These are phyloP conservation scores for Trypanosoma avium DNA, from an alignment of 208 protist genomes.

Conservation along the genomic window DNA sequence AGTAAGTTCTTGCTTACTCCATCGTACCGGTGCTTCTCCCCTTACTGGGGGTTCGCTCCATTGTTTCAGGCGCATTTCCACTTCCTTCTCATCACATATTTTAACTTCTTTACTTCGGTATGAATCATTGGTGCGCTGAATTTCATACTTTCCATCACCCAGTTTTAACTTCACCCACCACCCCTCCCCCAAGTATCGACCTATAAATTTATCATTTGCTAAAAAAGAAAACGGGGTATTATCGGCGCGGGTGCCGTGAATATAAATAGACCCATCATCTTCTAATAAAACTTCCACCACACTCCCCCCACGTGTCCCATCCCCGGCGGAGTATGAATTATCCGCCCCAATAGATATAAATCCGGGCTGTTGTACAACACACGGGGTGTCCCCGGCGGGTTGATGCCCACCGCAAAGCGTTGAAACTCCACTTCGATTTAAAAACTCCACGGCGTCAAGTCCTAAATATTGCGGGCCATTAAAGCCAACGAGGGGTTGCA, in stretches of 20 bases:
- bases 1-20: slow-evolving; percentile 15
- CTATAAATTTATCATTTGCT: slow-evolving; percentile 31
- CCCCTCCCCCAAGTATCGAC: slow-evolving; percentile 49
- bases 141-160: slow-evolving; percentile 38
- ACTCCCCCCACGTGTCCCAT: slow-evolving; percentile 45
- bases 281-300: slow-evolving; percentile 68
- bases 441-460: slow-evolving; percentile 56
- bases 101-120: slow-evolving; percentile 47
- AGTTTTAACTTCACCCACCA: slow-evolving; percentile 73
- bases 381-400: slow-evolving; percentile 75
- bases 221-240: slow-evolving; percentile 47
- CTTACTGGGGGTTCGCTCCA: slow-evolving; percentile 29
- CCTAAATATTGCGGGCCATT: slow-evolving; percentile 54
- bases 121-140: slow-evolving; percentile 54
- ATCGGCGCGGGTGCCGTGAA: slow-evolving; percentile 51
- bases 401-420: slow-evolving; percentile 81
- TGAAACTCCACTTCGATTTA: slow-evolving; percentile 66
- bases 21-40: slow-evolving; percentile 30
- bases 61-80: slow-evolving; percentile 31
- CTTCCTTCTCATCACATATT: slow-evolving; percentile 25
- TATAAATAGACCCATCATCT: slow-evolving; percentile 26
- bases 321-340: slow-evolving; percentile 79
- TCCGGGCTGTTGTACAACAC: slow-evolving; percentile 68
- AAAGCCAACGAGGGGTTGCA: slow-evolving; percentile 43
- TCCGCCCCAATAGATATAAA: slow-evolving; percentile 70